A percentile compares a stretch with the other conserved stretches of the same genome.
phyloP scores from a whole-genome alignment of 306 rosid genomes.

The Mucuna pruriens region DNA sequence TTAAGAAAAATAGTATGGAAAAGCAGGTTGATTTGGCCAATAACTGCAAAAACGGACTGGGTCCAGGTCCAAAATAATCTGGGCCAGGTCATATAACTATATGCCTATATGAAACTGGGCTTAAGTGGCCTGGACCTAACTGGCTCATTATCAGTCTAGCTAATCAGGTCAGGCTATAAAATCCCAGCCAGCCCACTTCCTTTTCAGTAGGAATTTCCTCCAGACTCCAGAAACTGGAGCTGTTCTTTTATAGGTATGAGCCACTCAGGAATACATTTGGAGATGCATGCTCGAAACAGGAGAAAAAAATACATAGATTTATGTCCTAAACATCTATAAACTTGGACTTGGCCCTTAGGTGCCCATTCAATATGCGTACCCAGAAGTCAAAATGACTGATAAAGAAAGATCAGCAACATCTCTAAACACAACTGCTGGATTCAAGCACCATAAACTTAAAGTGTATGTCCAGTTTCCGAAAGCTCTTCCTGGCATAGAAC shows the following conservation, averaged over 20 bases:
- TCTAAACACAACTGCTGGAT: conserved; percentile 93
- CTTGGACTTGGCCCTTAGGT: conserved; percentile 26
- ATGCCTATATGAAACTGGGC: conserved; percentile 7
- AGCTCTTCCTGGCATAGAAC: conserved; percentile 64
- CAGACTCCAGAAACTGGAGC: background rate
- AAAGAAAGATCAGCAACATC: conserved; percentile 87
- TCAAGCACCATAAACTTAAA: conserved; percentile 96
- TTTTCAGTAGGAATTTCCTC: background rate
- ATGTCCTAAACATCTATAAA: conserved; percentile 13
- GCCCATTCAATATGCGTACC: conserved; percentile 52
- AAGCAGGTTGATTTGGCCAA: background rate
- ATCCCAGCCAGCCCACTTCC: background rate
- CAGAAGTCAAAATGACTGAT: conserved; percentile 90
- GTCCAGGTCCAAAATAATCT: conserved; percentile 7
- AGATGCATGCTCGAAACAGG: conserved; percentile 8
- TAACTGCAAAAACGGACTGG: conserved; percentile 4
- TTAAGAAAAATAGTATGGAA: background rate
- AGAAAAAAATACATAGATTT: background rate
- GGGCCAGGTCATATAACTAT: background rate
- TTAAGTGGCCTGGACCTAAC: background rate
- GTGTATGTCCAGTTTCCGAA: conserved; percentile 77
- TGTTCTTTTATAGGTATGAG: background rate
- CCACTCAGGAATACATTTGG: conserved; percentile 8
- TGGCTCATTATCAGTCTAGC: background rate
- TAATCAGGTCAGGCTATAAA: background rate